phyloP scores from a whole-genome alignment of 2,329 filamentous ascomycete genomes.

The Talaromyces albobiverticillius region DNA sequence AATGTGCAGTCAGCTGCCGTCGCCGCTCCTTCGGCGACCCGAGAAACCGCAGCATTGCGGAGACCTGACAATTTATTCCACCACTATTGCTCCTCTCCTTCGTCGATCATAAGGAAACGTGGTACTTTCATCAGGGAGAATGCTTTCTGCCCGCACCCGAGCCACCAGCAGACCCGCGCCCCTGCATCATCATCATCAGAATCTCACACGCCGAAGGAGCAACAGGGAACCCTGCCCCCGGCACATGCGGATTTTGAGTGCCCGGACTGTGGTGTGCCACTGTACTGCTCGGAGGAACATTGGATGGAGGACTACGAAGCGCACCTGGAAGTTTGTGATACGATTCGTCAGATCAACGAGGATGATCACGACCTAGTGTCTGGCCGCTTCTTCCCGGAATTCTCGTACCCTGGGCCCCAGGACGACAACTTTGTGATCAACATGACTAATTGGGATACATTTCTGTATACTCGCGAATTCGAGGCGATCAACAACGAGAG shows the following conservation, averaged over 20 bases:
- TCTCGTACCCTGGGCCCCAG: conserved; percentile 83
- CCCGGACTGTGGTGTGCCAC: conserved; percentile 89
- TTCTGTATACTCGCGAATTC: conserved; percentile 89
- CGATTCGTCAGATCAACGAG: conserved; percentile 88
- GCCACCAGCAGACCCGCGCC: conserved; percentile 72
- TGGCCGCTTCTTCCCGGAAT: conserved; percentile 89
- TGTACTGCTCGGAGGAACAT: conserved; percentile 91
- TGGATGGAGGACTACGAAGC: conserved; percentile 95
- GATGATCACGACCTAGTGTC: conserved; percentile 94
- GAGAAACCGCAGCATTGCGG: conserved; percentile 47
- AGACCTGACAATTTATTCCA: conserved; percentile 85
- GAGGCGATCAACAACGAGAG: conserved; percentile 87
- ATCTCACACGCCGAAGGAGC: conserved; percentile 61
- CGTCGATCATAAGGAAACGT: conserved; percentile 79
- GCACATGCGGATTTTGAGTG: conserved; percentile 91
- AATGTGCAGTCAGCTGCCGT: conserved; percentile 27
- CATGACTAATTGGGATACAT: conserved; percentile 98
- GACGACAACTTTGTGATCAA: conserved; percentile 92
- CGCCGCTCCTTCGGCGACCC: conserved; percentile 17
- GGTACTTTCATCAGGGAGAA: conserved; percentile 91
- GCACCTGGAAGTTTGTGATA: conserved; percentile 89
- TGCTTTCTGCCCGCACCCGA: conserved; percentile 88
- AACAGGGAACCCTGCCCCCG: conserved; percentile 55
- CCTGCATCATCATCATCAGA: no score
- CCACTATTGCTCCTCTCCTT: conserved; percentile 82